Conservation (phyloP, 2,329 filamentous ascomycete species). For the Lecanosticta acicola region DNA sequence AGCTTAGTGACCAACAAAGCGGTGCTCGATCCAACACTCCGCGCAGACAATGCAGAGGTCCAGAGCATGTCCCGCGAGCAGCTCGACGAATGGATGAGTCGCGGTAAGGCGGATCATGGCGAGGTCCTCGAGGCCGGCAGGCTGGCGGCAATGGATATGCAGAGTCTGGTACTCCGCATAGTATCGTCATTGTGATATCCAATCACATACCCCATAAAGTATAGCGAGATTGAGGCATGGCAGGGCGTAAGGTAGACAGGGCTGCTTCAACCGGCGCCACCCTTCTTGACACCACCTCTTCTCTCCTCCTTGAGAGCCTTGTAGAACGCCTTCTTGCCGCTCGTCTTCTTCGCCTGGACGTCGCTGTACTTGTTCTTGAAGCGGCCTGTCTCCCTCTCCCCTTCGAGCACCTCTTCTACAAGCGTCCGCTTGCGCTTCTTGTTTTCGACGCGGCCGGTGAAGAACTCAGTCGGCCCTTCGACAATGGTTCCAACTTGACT, state of each 20-base stretch:
- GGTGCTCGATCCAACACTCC: slow-evolving; percentile 53
- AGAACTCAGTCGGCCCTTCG: slow-evolving; percentile 83
- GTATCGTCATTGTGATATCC: slow-evolving; percentile 37
- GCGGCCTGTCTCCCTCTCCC: slow-evolving; percentile 59
- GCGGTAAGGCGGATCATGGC: slow-evolving; percentile 59
- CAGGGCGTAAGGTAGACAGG: slow-evolving; percentile 1
- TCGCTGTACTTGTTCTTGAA: slow-evolving; percentile 85
- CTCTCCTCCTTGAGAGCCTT: slow-evolving; percentile 66
- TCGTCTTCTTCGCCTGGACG: slow-evolving; percentile 74
- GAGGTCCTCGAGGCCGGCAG: slow-evolving; percentile 59
- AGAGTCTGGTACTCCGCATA: slow-evolving; percentile 46
- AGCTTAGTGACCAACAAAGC: slow-evolving; percentile 62
- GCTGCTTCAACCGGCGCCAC: slow-evolving; percentile 22
- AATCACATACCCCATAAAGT: neutral
- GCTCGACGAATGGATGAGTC: slow-evolving; percentile 50
- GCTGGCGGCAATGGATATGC: slow-evolving; percentile 58
- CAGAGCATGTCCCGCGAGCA: slow-evolving; percentile 47
- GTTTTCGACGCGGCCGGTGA: slow-evolving; percentile 71
- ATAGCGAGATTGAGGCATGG: slow-evolving; percentile 7
- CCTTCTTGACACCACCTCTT: slow-evolving; percentile 34
- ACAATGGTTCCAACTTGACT: slow-evolving; percentile 85
- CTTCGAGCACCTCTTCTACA: slow-evolving; percentile 72
- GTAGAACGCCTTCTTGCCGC: slow-evolving; percentile 85
- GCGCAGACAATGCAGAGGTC: slow-evolving; percentile 53
- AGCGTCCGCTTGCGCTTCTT: slow-evolving; percentile 85